These are phyloP conservation scores for Corchorus capsularis DNA, from an alignment of 345 rosid species.

Conservation along the genomic window DNA sequence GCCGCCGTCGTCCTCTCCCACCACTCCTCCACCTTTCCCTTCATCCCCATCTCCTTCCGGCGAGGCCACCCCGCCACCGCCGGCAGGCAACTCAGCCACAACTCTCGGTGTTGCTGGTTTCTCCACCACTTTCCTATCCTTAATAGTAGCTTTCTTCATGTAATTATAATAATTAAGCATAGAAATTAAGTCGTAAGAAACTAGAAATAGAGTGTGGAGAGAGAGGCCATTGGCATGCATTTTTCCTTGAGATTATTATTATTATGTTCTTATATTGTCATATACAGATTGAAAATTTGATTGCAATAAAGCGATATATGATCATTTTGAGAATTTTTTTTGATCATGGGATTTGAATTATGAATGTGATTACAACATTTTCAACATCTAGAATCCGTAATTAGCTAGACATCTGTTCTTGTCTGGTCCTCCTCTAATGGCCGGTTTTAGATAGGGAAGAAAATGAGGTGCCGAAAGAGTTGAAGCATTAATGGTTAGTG, in stretches of 20 bases:
- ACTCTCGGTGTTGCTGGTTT: constrained; percentile 37
- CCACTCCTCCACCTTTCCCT: constrained; percentile 22
- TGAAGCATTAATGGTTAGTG: neutral
- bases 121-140: constrained; percentile 30
- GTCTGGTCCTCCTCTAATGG: neutral
- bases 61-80: constrained; percentile 33
- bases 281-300: constrained; percentile 16
- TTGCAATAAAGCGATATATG: constrained; percentile 6
- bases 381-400: neutral
- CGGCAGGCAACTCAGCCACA: constrained; percentile 42
- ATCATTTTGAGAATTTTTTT: neutral
- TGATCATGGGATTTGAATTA: neutral
- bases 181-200: neutral
- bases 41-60: constrained; percentile 31
- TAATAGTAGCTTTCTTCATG: constrained; percentile 35
- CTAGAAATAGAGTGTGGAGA: neutral
- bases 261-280: neutral
- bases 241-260: constrained; percentile 15
- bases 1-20: constrained; percentile 8
- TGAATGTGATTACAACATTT: neutral
- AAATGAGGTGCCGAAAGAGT: neutral
- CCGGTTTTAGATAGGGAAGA: neutral
- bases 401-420: neutral
- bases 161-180: constrained; percentile 2
- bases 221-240: constrained; percentile 29